These are phyloP conservation scores for Boletus vermiculosoides DNA, from an alignment of 768 basidiomycete species.

Conservation along the genomic window DNA sequence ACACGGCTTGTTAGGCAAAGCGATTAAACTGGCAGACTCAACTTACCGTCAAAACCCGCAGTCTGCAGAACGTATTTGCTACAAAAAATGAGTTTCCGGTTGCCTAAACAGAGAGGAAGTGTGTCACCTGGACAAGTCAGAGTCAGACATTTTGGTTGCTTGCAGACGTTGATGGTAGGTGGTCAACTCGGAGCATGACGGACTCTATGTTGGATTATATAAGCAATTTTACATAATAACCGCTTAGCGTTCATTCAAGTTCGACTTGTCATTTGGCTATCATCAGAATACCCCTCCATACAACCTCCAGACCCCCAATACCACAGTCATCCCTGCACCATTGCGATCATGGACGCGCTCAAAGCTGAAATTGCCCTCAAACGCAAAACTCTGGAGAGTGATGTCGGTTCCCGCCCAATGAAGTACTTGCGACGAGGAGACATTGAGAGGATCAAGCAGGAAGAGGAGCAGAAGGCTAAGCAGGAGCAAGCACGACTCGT, in stretches of 20 bases:
- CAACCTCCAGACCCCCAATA: neutral
- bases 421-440: constrained; percentile 94
- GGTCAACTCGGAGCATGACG: constrained; percentile 28
- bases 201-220: constrained; percentile 37
- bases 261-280: neutral
- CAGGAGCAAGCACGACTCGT: constrained; percentile 36
- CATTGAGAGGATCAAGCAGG: constrained; percentile 66
- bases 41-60: constrained; percentile 87
- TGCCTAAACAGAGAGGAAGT: neutral
- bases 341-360: constrained; percentile 75
- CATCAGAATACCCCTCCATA: neutral
- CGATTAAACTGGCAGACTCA: neutral
- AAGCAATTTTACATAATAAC: too few species aligned
- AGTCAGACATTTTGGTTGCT: constrained; percentile 58
- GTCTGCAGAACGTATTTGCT: constrained; percentile 93
- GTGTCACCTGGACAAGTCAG: constrained; percentile 53
- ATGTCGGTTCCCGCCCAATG: constrained; percentile 47
- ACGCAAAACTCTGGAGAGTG: constrained; percentile 67
- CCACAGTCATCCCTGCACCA: neutral
- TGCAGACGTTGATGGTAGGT: constrained; percentile 43
- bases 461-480: constrained; percentile 38
- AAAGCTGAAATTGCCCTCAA: constrained; percentile 87
- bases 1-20: constrained; percentile 14
- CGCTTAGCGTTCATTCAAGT: neutral
- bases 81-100: constrained; percentile 18